A percentile compares a stretch with the other conserved stretches of the same genome.
Evolutionary conservation across 805 yeast genomes (phyloP).

Genomic region (Lipomyces mesembrius): DNA sequence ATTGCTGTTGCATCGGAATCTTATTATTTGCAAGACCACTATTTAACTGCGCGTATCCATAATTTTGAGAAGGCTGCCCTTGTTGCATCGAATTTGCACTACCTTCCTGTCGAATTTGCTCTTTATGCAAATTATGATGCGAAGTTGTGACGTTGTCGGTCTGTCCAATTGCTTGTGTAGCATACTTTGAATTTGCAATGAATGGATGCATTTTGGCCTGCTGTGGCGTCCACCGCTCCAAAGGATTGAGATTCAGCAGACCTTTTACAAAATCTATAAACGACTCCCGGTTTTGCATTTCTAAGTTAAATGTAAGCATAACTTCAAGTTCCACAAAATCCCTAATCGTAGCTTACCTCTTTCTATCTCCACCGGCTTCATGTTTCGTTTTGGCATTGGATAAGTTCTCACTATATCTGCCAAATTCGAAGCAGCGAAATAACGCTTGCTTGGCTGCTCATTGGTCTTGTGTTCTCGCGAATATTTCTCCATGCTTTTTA

Average conservation of each 20-base stretch:
- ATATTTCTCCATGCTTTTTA: slow-evolving; percentile 60
- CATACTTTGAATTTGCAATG: slow-evolving; percentile 63
- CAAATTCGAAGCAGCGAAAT: slow-evolving; percentile 68
- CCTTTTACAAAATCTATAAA: slow-evolving; percentile 80
- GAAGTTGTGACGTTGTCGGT: neutral
- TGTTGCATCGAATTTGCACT: slow-evolving; percentile 14
- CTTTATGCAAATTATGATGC: neutral
- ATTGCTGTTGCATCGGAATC: slow-evolving; percentile 21
- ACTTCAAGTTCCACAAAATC: neutral
- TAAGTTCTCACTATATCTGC: slow-evolving; percentile 78
- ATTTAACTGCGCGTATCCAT: slow-evolving; percentile 8
- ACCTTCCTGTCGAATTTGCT: neutral
- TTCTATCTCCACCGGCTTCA: slow-evolving; percentile 55
- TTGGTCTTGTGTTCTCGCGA: slow-evolving; percentile 49
- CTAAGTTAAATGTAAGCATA: slow-evolving; percentile 44
- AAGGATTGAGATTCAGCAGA: slow-evolving; percentile 80
- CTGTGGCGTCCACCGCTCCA: slow-evolving; percentile 96
- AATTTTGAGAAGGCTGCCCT: slow-evolving; percentile 6
- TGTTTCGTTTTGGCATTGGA: slow-evolving; percentile 50
- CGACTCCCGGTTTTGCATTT: slow-evolving; percentile 70
- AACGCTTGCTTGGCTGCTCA: slow-evolving; percentile 84
- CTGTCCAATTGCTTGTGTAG: slow-evolving; percentile 10
- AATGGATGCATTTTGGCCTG: slow-evolving; percentile 94
- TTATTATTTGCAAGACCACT: slow-evolving; percentile 5
- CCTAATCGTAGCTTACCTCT: neutral